phyloP scores from a whole-genome alignment of 2,329 filamentous ascomycete species.

The Drechslera avenae region DNA sequence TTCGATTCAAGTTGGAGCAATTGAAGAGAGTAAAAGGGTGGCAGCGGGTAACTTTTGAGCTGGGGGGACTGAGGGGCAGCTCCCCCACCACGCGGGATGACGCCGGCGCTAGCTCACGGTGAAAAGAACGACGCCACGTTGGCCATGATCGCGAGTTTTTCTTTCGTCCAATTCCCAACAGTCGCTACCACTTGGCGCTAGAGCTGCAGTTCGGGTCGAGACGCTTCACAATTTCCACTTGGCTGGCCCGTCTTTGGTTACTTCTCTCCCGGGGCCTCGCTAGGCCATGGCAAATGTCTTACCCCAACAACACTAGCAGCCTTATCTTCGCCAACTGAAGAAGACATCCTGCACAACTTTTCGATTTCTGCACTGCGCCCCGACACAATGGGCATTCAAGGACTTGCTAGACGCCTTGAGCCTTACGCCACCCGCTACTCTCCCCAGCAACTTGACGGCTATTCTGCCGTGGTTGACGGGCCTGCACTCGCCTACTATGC shows the following conservation, averaged over 20 bases:
- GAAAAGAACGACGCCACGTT: constrained; percentile 16
- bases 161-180: constrained; percentile 18
- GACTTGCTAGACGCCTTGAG: constrained; percentile 38
- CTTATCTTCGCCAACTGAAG: background rate
- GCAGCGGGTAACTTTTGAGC: constrained; percentile 37
- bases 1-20: constrained; percentile 28
- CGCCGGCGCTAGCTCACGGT: constrained; percentile 30
- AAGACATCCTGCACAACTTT: background rate
- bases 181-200: constrained; percentile 4
- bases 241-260: background rate
- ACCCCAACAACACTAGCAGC: background rate
- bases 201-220: constrained; percentile 3
- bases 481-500: constrained; percentile 78
- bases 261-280: background rate
- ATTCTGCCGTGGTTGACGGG: constrained; percentile 68
- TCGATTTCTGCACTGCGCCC: background rate
- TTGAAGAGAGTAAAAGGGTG: constrained; percentile 17
- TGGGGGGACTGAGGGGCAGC: constrained; percentile 33
- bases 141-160: constrained; percentile 12
- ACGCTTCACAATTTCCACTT: background rate
- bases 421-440: constrained; percentile 37
- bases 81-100: constrained; percentile 36
- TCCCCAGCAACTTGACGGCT: constrained; percentile 29
- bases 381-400: constrained; percentile 42
- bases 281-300: background rate